A percentile compares a stretch with the other conserved stretches of the same genome.
These are phyloP conservation scores for Aureoboletus auriporus DNA, from an alignment of 768 basidiomycete species.

Conservation along the genomic window DNA sequence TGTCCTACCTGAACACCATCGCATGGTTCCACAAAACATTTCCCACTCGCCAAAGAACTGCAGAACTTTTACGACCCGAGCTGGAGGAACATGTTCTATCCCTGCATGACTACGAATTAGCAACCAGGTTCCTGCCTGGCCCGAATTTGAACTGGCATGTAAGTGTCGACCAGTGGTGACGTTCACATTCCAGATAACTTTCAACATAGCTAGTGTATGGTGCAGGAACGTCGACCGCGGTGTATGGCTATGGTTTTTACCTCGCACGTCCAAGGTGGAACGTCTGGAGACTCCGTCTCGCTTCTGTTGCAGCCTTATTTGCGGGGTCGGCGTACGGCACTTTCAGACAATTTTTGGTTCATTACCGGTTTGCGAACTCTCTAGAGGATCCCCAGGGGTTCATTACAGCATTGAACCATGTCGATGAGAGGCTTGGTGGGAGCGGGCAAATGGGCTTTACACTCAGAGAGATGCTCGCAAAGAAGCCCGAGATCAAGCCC, in stretches of 20 bases:
- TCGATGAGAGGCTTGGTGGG: constrained; percentile 30
- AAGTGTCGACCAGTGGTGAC: constrained; percentile 18
- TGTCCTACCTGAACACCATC: constrained; percentile 28
- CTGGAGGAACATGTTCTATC: constrained; percentile 26
- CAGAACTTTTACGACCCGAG: constrained; percentile 29
- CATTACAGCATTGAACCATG: constrained; percentile 27
- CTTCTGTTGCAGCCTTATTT: constrained; percentile 21
- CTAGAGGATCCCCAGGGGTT: constrained; percentile 30
- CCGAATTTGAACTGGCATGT: constrained; percentile 43
- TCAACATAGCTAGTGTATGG: constrained; percentile 19
- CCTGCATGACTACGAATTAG: constrained; percentile 52
- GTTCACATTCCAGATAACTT: not conserved
- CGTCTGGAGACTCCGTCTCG: constrained; percentile 20
- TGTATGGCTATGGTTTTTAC: constrained; percentile 24
- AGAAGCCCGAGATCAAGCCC: constrained; percentile 10
- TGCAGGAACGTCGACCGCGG: constrained; percentile 18
- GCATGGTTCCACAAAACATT: constrained; percentile 45
- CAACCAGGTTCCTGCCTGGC: constrained; percentile 51
- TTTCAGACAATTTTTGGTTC: constrained; percentile 26
- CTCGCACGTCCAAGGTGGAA: constrained; percentile 28
- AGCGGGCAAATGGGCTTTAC: constrained; percentile 25
- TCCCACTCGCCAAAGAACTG: constrained; percentile 31
- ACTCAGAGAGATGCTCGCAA: constrained; percentile 21
- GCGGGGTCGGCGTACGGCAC: constrained; percentile 33
- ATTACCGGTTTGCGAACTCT: constrained; percentile 28